Evolutionary conservation across 106 monocot species (phyloP).

Genomic region (Dioscorea zingiberensis): DNA sequence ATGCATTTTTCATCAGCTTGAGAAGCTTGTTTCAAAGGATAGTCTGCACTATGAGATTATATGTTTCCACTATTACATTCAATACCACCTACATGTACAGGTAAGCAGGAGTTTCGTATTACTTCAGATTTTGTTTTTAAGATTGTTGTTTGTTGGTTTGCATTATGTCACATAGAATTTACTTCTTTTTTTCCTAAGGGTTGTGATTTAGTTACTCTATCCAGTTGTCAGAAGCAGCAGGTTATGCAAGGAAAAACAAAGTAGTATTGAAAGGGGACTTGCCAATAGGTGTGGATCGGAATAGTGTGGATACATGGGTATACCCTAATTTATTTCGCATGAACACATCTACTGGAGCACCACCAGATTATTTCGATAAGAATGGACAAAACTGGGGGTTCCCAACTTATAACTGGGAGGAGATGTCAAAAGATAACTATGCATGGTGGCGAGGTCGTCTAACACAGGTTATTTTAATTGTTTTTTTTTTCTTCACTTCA

Average conservation of each 20-base stretch:
- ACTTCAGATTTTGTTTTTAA: background rate
- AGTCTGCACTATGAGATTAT: slow-evolving; percentile 76
- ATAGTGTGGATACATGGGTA: slow-evolving; percentile 96
- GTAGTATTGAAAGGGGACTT: slow-evolving; percentile 94
- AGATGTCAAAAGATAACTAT: slow-evolving; percentile 94
- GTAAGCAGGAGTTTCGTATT: slow-evolving; percentile 24
- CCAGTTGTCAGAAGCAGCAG: slow-evolving; percentile 79
- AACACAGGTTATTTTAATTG: slow-evolving; percentile 40
- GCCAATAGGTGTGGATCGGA: slow-evolving; percentile 87
- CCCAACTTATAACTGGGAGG: slow-evolving; percentile 97
- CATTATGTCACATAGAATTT: background rate
- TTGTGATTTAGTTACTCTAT: background rate
- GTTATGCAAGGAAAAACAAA: slow-evolving; percentile 69
- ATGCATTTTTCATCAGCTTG: slow-evolving; percentile 42
- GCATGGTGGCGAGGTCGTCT: slow-evolving; percentile 93
- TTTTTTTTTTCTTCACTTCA: background rate
- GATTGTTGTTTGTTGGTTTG: background rate
- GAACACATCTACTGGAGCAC: slow-evolving; percentile 92
- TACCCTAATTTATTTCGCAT: slow-evolving; percentile 84
- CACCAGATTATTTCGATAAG: slow-evolving; percentile 94
- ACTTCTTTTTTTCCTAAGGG: too few relatives aligned
- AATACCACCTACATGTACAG: slow-evolving; percentile 88
- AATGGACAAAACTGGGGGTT: slow-evolving; percentile 99
- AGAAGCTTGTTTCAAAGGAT: slow-evolving; percentile 73
- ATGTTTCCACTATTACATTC: slow-evolving; percentile 85